These are phyloP conservation scores for Termitomyces bulborhizus DNA, from an alignment of 768 basidiomycete species.

Conservation along the genomic window DNA sequence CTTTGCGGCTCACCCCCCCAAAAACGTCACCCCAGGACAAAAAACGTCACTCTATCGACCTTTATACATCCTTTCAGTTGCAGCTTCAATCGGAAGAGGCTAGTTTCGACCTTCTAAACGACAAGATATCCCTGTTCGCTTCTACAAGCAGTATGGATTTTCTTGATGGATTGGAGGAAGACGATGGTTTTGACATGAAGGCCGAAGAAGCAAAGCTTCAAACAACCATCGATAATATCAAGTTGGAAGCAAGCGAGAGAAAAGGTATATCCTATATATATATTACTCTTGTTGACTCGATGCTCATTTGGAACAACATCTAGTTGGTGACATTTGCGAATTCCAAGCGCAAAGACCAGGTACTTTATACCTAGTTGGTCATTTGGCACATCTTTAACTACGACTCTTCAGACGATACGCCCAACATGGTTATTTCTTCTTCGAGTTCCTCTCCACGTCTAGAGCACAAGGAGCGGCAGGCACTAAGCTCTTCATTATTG, in stretches of 20 bases:
- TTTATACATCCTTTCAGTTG: slow-evolving; percentile 41
- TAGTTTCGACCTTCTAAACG: slow-evolving; percentile 47
- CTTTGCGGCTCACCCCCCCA: slow-evolving; percentile 21
- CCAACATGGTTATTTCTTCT: not conserved
- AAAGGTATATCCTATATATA: not conserved
- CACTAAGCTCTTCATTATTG: not conserved
- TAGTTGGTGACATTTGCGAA: not conserved
- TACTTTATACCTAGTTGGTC: not conserved
- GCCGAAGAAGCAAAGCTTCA: slow-evolving; percentile 20
- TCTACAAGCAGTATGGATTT: slow-evolving; percentile 26
- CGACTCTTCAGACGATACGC: not conserved
- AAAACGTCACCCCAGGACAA: slow-evolving; percentile 16
- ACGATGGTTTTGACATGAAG: slow-evolving; percentile 33
- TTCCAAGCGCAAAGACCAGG: not conserved
- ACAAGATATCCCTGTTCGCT: slow-evolving; percentile 42
- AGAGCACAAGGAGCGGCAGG: not conserved
- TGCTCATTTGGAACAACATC: not conserved
- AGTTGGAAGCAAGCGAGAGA: slow-evolving; percentile 2
- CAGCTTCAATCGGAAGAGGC: slow-evolving; percentile 39
- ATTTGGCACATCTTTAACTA: not conserved
- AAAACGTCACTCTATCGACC: slow-evolving; percentile 38
- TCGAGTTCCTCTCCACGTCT: not conserved
- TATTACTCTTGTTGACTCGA: not conserved
- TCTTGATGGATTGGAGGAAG: slow-evolving; percentile 28
- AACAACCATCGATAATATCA: slow-evolving; percentile 11